A percentile compares a stretch with the other conserved stretches of the same genome.
Evolutionary conservation across 495 filamentous ascomycete genomes (phyloP).

Genomic region (Annulohypoxylon bovei): DNA sequence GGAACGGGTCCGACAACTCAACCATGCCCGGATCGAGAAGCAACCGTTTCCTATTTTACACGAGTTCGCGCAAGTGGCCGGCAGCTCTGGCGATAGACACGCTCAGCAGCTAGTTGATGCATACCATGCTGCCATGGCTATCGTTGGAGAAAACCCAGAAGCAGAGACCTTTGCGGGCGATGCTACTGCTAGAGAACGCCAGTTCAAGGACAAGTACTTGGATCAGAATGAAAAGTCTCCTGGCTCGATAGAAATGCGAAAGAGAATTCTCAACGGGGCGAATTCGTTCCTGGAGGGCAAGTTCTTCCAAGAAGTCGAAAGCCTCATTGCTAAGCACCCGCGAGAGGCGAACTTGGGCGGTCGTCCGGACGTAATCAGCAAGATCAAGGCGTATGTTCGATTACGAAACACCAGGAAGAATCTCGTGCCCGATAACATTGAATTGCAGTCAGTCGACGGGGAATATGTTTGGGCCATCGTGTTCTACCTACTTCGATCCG

Average conservation of each 20-base stretch:
- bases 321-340: slow-evolving; percentile 80
- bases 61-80: slow-evolving; percentile 77
- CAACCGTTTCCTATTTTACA: slow-evolving; percentile 73
- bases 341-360: slow-evolving; percentile 90
- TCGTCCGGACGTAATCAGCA: slow-evolving; percentile 84
- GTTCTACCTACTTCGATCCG: slow-evolving; percentile 90
- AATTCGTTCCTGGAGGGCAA: slow-evolving; percentile 77
- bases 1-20: slow-evolving; percentile 79
- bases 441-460: slow-evolving; percentile 75
- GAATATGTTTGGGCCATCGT: slow-evolving; percentile 94
- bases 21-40: slow-evolving; percentile 72
- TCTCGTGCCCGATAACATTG: slow-evolving; percentile 76
- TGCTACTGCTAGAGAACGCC: slow-evolving; percentile 73
- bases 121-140: slow-evolving; percentile 78
- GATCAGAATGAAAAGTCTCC: slow-evolving; percentile 72
- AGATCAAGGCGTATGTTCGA: slow-evolving; percentile 90
- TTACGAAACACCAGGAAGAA: slow-evolving; percentile 79
- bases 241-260: slow-evolving; percentile 69
- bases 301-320: slow-evolving; percentile 77
- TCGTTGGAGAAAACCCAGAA: slow-evolving; percentile 72
- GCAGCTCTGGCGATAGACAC: slow-evolving; percentile 69
- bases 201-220: slow-evolving; percentile 77
- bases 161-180: slow-evolving; percentile 62
- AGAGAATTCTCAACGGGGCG: slow-evolving; percentile 79
- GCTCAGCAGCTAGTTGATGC: slow-evolving; percentile 77